Evolutionary conservation across 495 filamentous ascomycete genomes (phyloP).

Genomic region (Aspergillus carlsbadensis): DNA sequence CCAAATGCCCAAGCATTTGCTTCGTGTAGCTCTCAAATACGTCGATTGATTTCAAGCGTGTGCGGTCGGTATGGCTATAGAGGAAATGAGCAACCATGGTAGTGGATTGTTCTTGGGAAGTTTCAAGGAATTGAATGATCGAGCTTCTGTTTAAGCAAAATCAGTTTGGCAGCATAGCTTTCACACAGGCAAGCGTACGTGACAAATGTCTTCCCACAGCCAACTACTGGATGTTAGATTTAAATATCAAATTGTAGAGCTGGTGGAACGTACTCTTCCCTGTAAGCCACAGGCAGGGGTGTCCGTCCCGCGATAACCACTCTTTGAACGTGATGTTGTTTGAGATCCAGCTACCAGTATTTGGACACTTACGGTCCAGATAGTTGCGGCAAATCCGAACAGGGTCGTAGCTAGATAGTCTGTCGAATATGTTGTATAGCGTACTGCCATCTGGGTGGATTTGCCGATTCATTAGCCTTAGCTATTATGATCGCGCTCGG

Average conservation of each 20-base stretch:
- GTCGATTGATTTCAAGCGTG: not conserved
- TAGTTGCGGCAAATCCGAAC: not conserved
- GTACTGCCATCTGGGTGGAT: not conserved
- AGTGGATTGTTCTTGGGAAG: not conserved
- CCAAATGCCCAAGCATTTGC: not conserved
- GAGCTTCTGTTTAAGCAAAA: not conserved
- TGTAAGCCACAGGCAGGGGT: conserved; percentile 1
- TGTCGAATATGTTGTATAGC: not conserved
- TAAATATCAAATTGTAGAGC: not conserved
- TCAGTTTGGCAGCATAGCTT: not conserved
- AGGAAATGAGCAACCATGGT: not conserved
- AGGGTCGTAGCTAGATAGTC: not conserved
- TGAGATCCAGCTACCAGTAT: not conserved
- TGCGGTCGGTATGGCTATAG: not conserved
- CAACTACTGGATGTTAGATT: not conserved
- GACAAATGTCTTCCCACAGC: not conserved
- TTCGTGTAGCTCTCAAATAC: conserved; percentile 1
- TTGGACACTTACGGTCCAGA: not conserved
- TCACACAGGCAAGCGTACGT: not conserved
- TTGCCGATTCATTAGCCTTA: not conserved
- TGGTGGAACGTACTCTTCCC: conserved; percentile 4
- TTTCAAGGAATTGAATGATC: not conserved
- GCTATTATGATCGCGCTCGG: not conserved
- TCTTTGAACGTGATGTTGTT: not conserved
- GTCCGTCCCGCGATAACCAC: not conserved